Evolutionary conservation across 441 rosid species (phyloP).

Genomic region (Gossypium schwendimanii): DNA sequence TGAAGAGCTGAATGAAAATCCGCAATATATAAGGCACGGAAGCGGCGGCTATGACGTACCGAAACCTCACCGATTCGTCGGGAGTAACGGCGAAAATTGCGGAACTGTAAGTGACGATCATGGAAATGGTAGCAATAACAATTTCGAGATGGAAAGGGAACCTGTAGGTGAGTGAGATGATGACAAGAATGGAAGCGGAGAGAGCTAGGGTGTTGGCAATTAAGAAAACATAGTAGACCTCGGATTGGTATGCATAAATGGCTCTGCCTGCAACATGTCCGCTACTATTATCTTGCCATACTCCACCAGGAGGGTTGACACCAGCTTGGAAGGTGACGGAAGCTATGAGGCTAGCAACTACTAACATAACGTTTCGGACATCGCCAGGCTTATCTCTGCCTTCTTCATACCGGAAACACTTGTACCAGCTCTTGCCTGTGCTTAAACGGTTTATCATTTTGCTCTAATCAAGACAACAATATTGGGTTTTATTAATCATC

Average conservation of each 20-base stretch:
- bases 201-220: constrained; percentile 22
- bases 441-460: neutral
- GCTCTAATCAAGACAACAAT: too few relatives aligned
- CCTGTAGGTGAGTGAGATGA: constrained; percentile 20
- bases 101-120: constrained; percentile 25
- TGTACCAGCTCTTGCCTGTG: neutral
- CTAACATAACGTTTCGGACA: constrained; percentile 4
- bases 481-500: neutral
- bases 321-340: constrained; percentile 21
- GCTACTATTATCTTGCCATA: neutral
- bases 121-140: constrained; percentile 11
- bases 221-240: constrained; percentile 2
- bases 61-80: neutral
- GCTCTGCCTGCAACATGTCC: constrained; percentile 5
- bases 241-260: neutral
- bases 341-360: constrained; percentile 14
- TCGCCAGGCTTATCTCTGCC: constrained; percentile 10
- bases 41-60: neutral
- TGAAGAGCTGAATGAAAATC: neutral
- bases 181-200: constrained; percentile 21
- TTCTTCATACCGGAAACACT: neutral
- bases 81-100: constrained; percentile 26
- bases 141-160: constrained; percentile 26
- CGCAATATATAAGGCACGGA: neutral
- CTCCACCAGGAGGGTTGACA: constrained; percentile 19